Evolutionary conservation across 306 rosid genomes (phyloP).

Genomic region (Medicago truncatula): DNA sequence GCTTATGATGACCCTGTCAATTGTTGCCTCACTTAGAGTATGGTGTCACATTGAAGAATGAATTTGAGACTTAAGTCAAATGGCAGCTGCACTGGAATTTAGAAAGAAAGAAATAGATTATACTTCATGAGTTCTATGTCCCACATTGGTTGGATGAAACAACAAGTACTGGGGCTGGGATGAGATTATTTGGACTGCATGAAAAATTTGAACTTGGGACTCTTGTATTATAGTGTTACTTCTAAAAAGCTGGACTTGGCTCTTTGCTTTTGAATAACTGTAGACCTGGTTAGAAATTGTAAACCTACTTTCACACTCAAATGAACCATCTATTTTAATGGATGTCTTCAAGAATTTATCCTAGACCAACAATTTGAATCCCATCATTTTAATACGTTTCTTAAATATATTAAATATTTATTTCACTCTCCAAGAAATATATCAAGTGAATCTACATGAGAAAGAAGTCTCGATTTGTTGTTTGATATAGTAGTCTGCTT

Average conservation of each 20-base stretch:
- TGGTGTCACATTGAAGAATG: neutral
- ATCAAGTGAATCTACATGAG: too few species aligned
- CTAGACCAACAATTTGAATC: too few species aligned
- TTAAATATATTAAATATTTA: neutral
- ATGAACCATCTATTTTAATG: too few species aligned
- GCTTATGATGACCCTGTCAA: neutral
- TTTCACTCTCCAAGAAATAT: too few species aligned
- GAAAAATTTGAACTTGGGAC: too few species aligned
- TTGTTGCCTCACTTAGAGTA: neutral
- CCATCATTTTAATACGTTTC: neutral
- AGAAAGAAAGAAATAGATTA: neutral
- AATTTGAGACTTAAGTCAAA: neutral
- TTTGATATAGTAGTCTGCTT: slow-evolving; percentile 27
- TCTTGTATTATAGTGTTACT: too few species aligned
- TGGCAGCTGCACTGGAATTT: neutral
- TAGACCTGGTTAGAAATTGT: too few species aligned
- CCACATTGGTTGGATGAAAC: neutral
- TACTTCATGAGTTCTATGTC: neutral
- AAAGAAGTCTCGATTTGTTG: neutral
- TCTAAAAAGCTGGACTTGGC: too few species aligned
- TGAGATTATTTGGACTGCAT: too few species aligned
- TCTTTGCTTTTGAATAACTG: too few species aligned
- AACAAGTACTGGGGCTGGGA: neutral
- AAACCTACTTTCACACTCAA: too few species aligned
- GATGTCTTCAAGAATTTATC: too few species aligned